Evolutionary conservation across 1,139 yeast species (phyloP), one percentile per base, ranked within the genome.

Genomic region (Hansenula anomala): DNA sequence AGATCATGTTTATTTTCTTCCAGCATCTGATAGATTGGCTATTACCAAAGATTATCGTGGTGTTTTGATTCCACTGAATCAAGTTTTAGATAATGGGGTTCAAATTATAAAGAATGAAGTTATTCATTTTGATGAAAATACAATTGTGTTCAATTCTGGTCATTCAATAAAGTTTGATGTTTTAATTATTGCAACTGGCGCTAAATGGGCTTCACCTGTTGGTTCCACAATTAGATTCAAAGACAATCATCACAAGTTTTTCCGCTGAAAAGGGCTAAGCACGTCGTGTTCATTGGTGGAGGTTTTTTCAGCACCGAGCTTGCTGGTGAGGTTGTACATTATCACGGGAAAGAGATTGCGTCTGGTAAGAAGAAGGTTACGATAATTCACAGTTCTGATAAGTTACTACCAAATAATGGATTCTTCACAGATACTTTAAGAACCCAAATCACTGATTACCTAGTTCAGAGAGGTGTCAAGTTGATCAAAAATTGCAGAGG

Each of bases 101-200:
- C 36, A 32, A 8, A 12, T 31, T 6, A 43, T 50, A 30, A 45
- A 39, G 18, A 44, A 38, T 3, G 23, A 28, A 5, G 35, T 34
- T 10, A 45, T 48, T 12, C 30, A 30, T 11, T 36, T 49, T n/a
- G 28, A 33, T 24, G 12, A 37, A 7, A 16, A 16, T 4, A 12
- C n/a, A 15, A 23, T 36, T 9, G 5, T 11, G 2, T 28, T 24
- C 8, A 25, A 26, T 34, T 37, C 28, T 24, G 24, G 23, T 10
- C 6, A 6, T 3, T 10, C 7, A 11, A 34, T 16, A 3, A 4
- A 31, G 6, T 49, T 40, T 28, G 55, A 51, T 28, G 19, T 34
- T 2, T 30, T 51, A 19, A 46, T 52, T 12, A n/a, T n/a, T 52
- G 52, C 55, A 4, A 46, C 55, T 3, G 56, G 56, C 18, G 40